Evolutionary conservation across 495 filamentous ascomycete genomes (phyloP).

Genomic region (Articulospora tetracladia): DNA sequence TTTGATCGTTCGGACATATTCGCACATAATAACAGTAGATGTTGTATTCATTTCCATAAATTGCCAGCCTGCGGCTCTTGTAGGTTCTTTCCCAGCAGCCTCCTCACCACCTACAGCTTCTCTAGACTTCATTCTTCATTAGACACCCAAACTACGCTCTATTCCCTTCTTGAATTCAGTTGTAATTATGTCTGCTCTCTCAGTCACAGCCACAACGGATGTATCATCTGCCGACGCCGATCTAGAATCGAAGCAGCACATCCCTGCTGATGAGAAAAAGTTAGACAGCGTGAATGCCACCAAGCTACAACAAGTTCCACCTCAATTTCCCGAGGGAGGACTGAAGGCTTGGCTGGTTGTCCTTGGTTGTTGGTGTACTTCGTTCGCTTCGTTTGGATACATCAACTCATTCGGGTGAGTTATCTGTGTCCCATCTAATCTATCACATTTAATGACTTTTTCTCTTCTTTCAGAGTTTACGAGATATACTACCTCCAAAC

Average conservation of each 20-base stretch:
- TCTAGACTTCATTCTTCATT: neutral
- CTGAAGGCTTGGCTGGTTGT: neutral
- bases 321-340: constrained; percentile 3
- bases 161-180: neutral
- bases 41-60: too few species aligned
- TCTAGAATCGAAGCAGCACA: neutral
- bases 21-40: too few species aligned
- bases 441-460: neutral
- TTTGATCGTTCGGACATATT: too few species aligned
- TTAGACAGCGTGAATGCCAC: neutral
- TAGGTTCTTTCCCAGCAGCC: too few species aligned
- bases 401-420: constrained; percentile 2
- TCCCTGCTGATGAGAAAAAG: neutral
- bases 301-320: neutral
- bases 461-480: neutral
- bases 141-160: neutral
- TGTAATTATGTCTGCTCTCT: neutral
- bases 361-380: neutral
- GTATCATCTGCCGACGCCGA: neutral
- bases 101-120: neutral
- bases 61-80: too few species aligned
- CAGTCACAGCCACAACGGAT: neutral
- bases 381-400: neutral
- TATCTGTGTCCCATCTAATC: neutral
- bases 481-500: neutral